These are phyloP conservation scores for Talaromyces sp. DNA, from an alignment of 2,329 filamentous ascomycete species.

Conservation along the genomic window DNA sequence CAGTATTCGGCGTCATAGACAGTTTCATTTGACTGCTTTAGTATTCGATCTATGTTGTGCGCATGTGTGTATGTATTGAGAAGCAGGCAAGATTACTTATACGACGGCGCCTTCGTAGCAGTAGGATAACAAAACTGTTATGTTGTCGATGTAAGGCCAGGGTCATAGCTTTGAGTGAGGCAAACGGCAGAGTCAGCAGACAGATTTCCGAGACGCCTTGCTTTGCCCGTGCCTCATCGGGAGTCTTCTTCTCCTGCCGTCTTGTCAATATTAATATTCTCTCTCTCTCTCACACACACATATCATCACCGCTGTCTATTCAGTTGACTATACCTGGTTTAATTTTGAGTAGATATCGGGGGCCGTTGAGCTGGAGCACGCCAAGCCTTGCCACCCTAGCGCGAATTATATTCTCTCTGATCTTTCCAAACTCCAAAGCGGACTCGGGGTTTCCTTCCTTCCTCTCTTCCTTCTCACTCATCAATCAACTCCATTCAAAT, in stretches of 20 bases:
- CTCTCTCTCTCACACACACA: too few relatives aligned
- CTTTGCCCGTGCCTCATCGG: neutral
- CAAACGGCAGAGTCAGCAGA: neutral
- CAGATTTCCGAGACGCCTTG: neutral
- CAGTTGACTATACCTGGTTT: neutral
- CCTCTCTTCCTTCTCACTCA: conserved; percentile 1
- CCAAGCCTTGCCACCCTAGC: conserved; percentile 16
- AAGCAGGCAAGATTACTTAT: neutral
- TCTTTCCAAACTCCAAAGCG: conserved; percentile 1
- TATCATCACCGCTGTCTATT: neutral
- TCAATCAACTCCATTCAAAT: conserved; percentile 11
- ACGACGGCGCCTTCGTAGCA: neutral
- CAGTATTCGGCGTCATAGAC: conserved; percentile 9
- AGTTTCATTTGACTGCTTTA: conserved; percentile 9
- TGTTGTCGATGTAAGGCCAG: neutral
- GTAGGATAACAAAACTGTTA: neutral
- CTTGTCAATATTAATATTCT: neutral
- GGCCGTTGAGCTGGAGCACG: neutral
- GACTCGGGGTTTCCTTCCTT: neutral
- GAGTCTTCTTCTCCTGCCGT: neutral
- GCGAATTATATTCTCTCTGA: neutral
- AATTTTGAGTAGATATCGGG: neutral
- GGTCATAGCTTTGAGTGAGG: neutral
- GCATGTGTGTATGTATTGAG: neutral
- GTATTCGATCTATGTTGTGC: neutral